Percentiles rank a stretch among this genome's conserved stretches.
Evolutionary conservation across 2,329 filamentous ascomycete species (phyloP).

Genomic region (Aspergillus tanneri): DNA sequence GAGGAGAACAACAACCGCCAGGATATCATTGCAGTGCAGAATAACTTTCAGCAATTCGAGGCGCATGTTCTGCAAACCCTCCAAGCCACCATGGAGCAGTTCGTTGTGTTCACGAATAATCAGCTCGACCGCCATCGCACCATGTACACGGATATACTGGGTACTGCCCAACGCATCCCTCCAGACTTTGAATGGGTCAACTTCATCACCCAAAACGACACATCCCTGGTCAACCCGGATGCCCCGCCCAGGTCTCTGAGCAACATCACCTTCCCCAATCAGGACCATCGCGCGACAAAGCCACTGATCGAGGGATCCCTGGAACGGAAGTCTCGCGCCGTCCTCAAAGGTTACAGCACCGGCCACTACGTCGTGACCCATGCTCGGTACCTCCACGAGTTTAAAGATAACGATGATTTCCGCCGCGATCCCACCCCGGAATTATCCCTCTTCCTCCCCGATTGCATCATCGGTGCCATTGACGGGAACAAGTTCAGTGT

Average conservation of each 20-base stretch:
- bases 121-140: conserved; percentile 79
- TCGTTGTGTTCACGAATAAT: conserved; percentile 74
- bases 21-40: conserved; percentile 87
- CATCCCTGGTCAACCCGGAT: conserved; percentile 74
- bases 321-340: conserved; percentile 86
- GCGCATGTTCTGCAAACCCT: conserved; percentile 78
- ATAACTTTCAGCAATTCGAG: conserved; percentile 85
- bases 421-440: conserved; percentile 66
- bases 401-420: conserved; percentile 83
- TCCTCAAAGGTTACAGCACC: conserved; percentile 73
- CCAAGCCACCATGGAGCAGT: conserved; percentile 77
- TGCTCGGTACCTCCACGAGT: conserved; percentile 88
- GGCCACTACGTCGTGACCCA: conserved; percentile 90
- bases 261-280: conserved; percentile 80
- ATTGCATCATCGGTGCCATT: conserved; percentile 72
- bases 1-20: conserved; percentile 96
- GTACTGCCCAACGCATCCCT: conserved; percentile 72
- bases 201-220: conserved; percentile 70
- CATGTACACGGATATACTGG: conserved; percentile 81
- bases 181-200: conserved; percentile 88
- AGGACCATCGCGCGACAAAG: conserved; percentile 75
- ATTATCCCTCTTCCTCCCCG: conserved; percentile 85
- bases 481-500: conserved; percentile 85
- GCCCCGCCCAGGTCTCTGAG: conserved; percentile 71
- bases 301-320: conserved; percentile 83